Conservation (phyloP, 1,284 basidiomycete genomes). For the Ceratobasidium theobromae region DNA sequence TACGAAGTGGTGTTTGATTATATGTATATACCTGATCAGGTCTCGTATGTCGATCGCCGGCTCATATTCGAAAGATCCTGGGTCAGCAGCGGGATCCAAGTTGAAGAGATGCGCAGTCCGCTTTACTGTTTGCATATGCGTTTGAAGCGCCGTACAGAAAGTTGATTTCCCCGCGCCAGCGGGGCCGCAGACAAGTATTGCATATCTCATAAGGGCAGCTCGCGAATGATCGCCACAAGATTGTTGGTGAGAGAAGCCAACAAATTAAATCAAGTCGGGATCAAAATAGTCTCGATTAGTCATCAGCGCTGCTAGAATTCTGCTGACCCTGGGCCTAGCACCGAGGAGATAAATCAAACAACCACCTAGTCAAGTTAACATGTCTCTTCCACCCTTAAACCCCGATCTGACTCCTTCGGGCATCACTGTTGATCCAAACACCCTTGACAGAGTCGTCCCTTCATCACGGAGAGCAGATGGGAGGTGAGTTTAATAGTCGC, state of each 20-base stretch:
- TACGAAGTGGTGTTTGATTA: background rate
- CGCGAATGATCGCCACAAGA: background rate
- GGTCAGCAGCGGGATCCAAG: conserved; percentile 92
- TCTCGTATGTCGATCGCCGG: conserved; percentile 95
- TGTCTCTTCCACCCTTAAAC: conserved; percentile 76
- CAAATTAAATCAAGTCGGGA: background rate
- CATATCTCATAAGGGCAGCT: conserved; percentile 72
- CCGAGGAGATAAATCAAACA: too few relatives aligned
- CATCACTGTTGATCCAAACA: conserved; percentile 79
- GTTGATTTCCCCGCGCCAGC: conserved; percentile 99
- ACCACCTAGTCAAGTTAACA: conserved; percentile 41
- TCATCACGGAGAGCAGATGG: conserved; percentile 82
- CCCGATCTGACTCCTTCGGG: conserved; percentile 72
- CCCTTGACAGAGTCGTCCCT: conserved; percentile 85
- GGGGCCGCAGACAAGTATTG: conserved; percentile 74
- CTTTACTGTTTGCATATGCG: conserved; percentile 83
- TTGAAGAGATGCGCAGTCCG: conserved; percentile 93
- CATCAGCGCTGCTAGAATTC: too few relatives aligned
- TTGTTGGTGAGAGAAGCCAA: background rate
- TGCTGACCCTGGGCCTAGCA: too few relatives aligned
- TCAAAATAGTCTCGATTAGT: background rate
- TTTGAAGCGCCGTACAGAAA: conserved; percentile 86
- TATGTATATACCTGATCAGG: conserved; percentile 55
- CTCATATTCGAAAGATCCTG: conserved; percentile 85
- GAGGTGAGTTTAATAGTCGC: conserved; percentile 60